Evolutionary conservation across 495 filamentous ascomycete species (phyloP), one percentile per base, ranked within the genome.

Genomic region (Pseudoneurospora amorphoporcata): DNA sequence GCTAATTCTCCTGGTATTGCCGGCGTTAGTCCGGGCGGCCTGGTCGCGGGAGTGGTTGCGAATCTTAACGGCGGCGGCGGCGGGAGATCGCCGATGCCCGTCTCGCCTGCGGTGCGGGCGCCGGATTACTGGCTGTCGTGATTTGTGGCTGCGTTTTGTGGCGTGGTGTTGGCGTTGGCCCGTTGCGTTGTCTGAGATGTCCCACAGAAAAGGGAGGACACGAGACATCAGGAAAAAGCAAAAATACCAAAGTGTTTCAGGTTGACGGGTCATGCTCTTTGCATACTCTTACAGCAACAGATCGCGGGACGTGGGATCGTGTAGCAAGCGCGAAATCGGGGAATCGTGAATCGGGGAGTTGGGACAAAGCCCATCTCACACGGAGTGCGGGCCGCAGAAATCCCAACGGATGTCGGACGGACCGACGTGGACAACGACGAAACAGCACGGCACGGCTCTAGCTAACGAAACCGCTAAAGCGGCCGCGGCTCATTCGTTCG

Each of bases 1-100:
- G 69, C 74, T 4, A 70, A 74, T 35, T 32, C 53, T 70, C 71
- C 65, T 39, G 41, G 35, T 35, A 71, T 69, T 12, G 68, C 19
- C 35, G 68, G 68, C 71, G 72, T 68, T 69, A 68, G 58, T 70
- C 69, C 75, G 74, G 68, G 72, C 71, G 23, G 71, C 70, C 8
- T 77, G 19, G 39, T 65, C 70, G 41, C 79, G 73, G 43, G 73
- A 17, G 29, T 29, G 29, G 53, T 65, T 17, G 53, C 53, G 53
- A 65, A 35, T 32, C 32, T 65, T 16, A 65, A 65, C 53, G 53
- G 29, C 23, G 12, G 23, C 45, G 43, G 43, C 23, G 47, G 19
- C 12, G 53, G 53, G 12, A 61, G 53, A 61, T 61, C 53, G 29
- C 53, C 53, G 12, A 61, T 61, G 53, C 53, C 53, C 16, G 53